A percentile compares a stretch with the other conserved stretches of the same genome.
phyloP scores from a whole-genome alignment of 345 rosid species.

The Mallotus nudiflorus region DNA sequence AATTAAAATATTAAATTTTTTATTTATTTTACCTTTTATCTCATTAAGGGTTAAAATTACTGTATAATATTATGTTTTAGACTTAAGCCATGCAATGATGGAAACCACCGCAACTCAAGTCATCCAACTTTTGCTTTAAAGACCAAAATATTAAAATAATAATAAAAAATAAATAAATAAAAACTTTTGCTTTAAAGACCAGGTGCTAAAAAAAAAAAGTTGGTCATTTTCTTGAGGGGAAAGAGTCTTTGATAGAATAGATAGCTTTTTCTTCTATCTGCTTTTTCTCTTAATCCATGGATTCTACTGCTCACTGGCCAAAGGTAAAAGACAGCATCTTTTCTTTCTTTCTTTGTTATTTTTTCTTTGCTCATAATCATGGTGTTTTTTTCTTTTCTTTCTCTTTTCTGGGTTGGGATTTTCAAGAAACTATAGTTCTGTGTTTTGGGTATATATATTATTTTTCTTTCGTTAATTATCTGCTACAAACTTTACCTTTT shows the following conservation, averaged over 20 bases:
- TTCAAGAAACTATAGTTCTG: background rate
- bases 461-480: slow-evolving; percentile 10
- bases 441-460: slow-evolving; percentile 15
- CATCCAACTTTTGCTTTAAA: slow-evolving; percentile 19
- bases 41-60: too few relatives aligned
- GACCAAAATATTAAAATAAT: too few relatives aligned
- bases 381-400: slow-evolving; percentile 1
- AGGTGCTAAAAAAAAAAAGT: slow-evolving; percentile 26
- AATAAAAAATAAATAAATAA: too few relatives aligned
- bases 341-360: slow-evolving; percentile 11
- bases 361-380: slow-evolving; percentile 16
- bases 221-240: slow-evolving; percentile 21
- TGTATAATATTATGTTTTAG: too few relatives aligned
- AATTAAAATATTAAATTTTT: too few relatives aligned
- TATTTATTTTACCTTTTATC: too few relatives aligned
- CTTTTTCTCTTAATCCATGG: slow-evolving; percentile 61
- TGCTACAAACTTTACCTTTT: slow-evolving; percentile 12
- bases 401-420: background rate
- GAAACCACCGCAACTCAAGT: slow-evolving; percentile 18
- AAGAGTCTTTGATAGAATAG: slow-evolving; percentile 7
- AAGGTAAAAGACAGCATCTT: slow-evolving; percentile 49
- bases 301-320: slow-evolving; percentile 87
- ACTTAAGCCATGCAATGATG: slow-evolving; percentile 25
- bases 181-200: slow-evolving; percentile 23
- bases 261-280: slow-evolving; percentile 19